Conservation (phyloP, 2,329 filamentous ascomycete genomes). For the Cladophialophora chaetospira region DNA sequence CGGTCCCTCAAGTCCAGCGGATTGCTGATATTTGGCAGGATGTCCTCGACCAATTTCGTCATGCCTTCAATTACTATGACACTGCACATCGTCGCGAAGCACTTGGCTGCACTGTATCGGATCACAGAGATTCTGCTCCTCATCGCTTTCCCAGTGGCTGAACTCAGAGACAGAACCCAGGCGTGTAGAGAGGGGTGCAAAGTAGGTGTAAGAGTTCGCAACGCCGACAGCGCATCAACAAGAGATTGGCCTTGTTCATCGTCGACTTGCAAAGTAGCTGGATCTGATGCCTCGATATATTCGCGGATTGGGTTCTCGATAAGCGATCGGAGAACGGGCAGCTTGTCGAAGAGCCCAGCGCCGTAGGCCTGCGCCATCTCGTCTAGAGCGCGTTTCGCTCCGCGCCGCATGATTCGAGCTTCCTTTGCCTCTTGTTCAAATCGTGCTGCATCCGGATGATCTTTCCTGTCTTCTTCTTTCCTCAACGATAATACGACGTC, state of each 20-base stretch:
- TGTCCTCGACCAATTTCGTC: conserved; percentile 91
- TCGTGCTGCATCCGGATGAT: conserved; percentile 85
- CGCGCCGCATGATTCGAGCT: conserved; percentile 84
- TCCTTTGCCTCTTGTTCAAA: conserved; percentile 88
- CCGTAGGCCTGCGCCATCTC: conserved; percentile 82
- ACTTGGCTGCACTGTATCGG: conserved; percentile 95
- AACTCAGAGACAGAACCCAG: conserved; percentile 81
- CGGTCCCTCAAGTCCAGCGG: conserved; percentile 83
- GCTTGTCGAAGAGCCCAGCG: conserved; percentile 71
- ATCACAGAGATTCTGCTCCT: conserved; percentile 89
- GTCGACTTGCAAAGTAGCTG: conserved; percentile 60
- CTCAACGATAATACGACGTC: conserved; percentile 86
- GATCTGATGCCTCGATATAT: conserved; percentile 57
- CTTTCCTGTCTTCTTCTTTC: conserved; percentile 94
- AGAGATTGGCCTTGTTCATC: conserved; percentile 83
- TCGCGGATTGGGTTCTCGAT: conserved; percentile 77
- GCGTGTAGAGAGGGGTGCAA: conserved; percentile 72
- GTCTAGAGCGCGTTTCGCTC: conserved; percentile 91
- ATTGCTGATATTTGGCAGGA: conserved; percentile 89
- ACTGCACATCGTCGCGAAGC: conserved; percentile 94
- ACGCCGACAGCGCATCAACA: conserved; percentile 88
- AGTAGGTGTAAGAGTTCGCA: conserved; percentile 91
- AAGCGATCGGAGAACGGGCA: conserved; percentile 76
- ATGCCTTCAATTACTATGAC: conserved; percentile 93
- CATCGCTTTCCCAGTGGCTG: conserved; percentile 81